Percentiles rank a stretch among this genome's conserved stretches.
phyloP scores from a whole-genome alignment of 306 rosid species.

The Malus sylvestris region DNA sequence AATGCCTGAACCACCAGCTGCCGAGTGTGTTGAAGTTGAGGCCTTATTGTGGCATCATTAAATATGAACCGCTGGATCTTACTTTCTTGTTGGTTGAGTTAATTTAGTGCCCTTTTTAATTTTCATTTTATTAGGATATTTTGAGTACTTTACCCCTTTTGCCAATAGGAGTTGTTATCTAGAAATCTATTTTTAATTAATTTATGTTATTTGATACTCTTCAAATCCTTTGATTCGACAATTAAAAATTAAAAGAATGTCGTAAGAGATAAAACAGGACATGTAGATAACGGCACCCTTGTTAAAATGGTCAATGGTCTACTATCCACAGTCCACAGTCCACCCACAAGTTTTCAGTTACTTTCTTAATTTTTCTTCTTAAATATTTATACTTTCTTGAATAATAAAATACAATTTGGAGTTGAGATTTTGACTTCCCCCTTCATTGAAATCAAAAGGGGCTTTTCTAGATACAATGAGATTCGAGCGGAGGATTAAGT shows the following conservation, averaged over 20 bases:
- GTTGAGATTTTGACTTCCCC: neutral
- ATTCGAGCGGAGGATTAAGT: too few species aligned
- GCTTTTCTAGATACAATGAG: too few species aligned
- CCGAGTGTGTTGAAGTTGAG: conserved; percentile 5
- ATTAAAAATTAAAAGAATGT: fast-evolving
- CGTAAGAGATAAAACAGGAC: too few species aligned
- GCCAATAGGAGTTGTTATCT: neutral
- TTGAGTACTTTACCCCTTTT: neutral
- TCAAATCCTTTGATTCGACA: fast-evolving
- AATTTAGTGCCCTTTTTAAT: neutral
- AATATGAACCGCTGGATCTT: neutral
- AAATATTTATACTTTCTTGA: neutral
- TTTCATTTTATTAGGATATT: neutral
- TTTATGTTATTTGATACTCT: fast-evolving
- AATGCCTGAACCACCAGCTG: conserved; percentile 12
- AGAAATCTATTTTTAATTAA: too few species aligned
- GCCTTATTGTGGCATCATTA: conserved; percentile 38
- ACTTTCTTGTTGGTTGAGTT: neutral
- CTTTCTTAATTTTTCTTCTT: neutral
- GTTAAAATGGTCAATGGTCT: neutral
- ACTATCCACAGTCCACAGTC: neutral
- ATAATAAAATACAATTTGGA: neutral
- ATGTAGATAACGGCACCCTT: too few species aligned
- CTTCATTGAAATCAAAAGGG: neutral
- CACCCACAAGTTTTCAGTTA: neutral